phyloP scores from a whole-genome alignment of 129 eudicot species.

The Saussurea involucrata region DNA sequence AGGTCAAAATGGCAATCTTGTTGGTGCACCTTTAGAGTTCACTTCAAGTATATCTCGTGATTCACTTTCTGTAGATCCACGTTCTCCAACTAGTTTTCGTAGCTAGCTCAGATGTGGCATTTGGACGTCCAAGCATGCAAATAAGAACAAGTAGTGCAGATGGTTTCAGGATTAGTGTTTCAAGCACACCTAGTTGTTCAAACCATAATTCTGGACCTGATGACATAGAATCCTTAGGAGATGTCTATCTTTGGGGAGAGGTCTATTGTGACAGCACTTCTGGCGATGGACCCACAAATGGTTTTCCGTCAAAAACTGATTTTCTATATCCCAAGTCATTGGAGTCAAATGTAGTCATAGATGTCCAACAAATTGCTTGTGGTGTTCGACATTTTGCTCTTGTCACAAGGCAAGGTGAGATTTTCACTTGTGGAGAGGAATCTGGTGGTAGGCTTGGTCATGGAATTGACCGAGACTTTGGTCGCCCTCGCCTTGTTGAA shows the following conservation, averaged over 20 bases:
- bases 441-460: slow-evolving; percentile 95
- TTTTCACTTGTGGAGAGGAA: slow-evolving; percentile 97
- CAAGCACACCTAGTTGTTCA: slow-evolving; percentile 92
- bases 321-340: slow-evolving; percentile 58
- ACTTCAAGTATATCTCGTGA: slow-evolving; percentile 35
- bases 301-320: slow-evolving; percentile 42
- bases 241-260: slow-evolving; percentile 93
- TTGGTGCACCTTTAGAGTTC: slow-evolving; percentile 46
- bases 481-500: slow-evolving; percentile 73
- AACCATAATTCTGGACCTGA: slow-evolving; percentile 80
- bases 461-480: slow-evolving; percentile 61
- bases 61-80: slow-evolving; percentile 34
- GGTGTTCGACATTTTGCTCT: slow-evolving; percentile 85
- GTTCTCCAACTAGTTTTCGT: slow-evolving; percentile 15
- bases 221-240: slow-evolving; percentile 92
- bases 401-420: slow-evolving; percentile 95
- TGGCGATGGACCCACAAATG: slow-evolving; percentile 37
- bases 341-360: slow-evolving; percentile 83
- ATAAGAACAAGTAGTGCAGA: slow-evolving; percentile 69
- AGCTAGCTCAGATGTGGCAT: slow-evolving; percentile 61
- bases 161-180: slow-evolving; percentile 81
- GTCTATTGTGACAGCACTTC: slow-evolving; percentile 54
- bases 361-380: slow-evolving; percentile 83
- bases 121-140: slow-evolving; percentile 74
- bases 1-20: slow-evolving; percentile 33